Conservation (phyloP, 257 asterid genomes). For the Haberlea rhodopensis region DNA sequence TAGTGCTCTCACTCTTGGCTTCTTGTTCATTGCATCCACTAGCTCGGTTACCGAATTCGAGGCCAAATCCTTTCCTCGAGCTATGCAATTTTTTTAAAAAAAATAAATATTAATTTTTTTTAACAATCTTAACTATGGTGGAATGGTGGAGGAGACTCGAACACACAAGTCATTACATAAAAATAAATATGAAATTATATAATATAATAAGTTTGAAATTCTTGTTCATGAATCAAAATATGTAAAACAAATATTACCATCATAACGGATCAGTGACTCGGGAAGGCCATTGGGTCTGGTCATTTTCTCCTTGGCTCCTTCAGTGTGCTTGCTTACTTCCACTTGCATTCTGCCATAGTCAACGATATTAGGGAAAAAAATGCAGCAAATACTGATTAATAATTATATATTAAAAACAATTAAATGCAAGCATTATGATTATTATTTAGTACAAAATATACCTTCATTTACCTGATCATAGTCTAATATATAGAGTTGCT, state of each 20-base stretch:
- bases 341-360: slow-evolving; percentile 93
- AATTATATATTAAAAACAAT: too few species aligned
- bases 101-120: too few species aligned
- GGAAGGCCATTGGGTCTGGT: slow-evolving; percentile 92
- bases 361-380: too few species aligned
- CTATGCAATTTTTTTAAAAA: slow-evolving; percentile 28
- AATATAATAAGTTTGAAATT: background rate
- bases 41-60: slow-evolving; percentile 65
- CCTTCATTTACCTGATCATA: too few species aligned
- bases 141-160: too few species aligned
- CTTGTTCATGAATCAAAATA: background rate
- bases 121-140: too few species aligned
- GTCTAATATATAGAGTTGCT: too few species aligned
- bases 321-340: slow-evolving; percentile 98
- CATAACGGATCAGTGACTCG: slow-evolving; percentile 91
- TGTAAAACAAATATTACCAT: slow-evolving; percentile 42
- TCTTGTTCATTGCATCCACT: slow-evolving; percentile 63
- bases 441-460: too few species aligned
- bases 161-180: too few species aligned
- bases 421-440: too few species aligned
- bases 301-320: slow-evolving; percentile 66
- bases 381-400: too few species aligned
- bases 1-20: slow-evolving; percentile 66
- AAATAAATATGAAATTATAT: too few species aligned
- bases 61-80: slow-evolving; percentile 83